These are phyloP conservation scores for Podospora didyma DNA, from an alignment of 495 filamentous ascomycete species.

Conservation along the genomic window DNA sequence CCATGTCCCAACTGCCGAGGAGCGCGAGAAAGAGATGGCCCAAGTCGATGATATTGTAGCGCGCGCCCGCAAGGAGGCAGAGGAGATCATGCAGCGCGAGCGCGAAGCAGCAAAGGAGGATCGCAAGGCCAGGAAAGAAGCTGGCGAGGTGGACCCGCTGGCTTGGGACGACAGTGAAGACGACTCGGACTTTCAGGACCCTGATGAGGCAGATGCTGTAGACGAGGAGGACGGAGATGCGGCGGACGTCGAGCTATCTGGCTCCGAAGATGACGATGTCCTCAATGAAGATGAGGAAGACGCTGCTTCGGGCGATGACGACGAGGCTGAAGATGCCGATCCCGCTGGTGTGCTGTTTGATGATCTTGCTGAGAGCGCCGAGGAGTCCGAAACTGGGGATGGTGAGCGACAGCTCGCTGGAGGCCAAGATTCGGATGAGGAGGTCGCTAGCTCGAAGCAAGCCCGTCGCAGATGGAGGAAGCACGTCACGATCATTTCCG, in stretches of 20 bases:
- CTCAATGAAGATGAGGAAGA: conserved; percentile 27
- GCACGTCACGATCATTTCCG: conserved; percentile 44
- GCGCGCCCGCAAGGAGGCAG: conserved; percentile 74
- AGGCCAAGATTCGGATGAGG: conserved; percentile 39
- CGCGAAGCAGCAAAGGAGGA: conserved; percentile 63
- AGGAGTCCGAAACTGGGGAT: conserved; percentile 39
- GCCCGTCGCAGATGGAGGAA: conserved; percentile 38
- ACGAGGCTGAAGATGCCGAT: conserved; percentile 9
- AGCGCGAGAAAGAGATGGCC: conserved; percentile 69
- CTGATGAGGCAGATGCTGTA: conserved; percentile 32
- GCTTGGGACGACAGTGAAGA: conserved; percentile 63
- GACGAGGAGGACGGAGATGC: conserved; percentile 34
- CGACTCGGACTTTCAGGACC: conserved; percentile 41
- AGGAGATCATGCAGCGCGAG: conserved; percentile 74
- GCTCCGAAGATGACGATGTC: conserved; percentile 42
- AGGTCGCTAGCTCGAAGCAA: conserved; percentile 33
- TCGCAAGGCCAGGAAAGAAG: conserved; percentile 47
- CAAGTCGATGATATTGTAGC: conserved; percentile 85
- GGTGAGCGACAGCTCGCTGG: conserved; percentile 30
- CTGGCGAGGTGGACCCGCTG: conserved; percentile 45
- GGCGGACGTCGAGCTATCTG: conserved; percentile 41
- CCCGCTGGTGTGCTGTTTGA: conserved; percentile 22
- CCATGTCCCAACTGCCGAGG: conserved; percentile 78
- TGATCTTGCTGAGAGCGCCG: conserved; percentile 39
- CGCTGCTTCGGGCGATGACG: background rate